These are phyloP conservation scores for Diaporthe sp. DNA, from an alignment of 2,329 filamentous ascomycete species.

Conservation along the genomic window DNA sequence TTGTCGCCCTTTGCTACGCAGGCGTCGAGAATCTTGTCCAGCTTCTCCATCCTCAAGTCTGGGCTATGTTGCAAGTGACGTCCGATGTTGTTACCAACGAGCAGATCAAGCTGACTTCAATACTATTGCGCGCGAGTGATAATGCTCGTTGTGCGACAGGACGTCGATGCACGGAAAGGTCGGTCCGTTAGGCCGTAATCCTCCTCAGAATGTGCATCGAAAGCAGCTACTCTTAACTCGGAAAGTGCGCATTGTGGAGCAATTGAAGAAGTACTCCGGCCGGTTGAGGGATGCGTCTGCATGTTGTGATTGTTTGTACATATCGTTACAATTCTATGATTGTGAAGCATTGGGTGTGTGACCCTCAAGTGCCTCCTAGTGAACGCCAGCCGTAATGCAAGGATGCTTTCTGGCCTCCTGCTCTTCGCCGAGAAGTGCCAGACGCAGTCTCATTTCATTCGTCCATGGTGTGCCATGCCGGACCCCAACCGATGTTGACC, in stretches of 20 bases:
- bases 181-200: background rate
- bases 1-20: conserved; percentile 47
- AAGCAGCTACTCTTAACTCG: background rate
- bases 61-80: background rate
- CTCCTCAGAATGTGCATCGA: background rate
- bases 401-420: background rate
- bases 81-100: background rate
- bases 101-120: background rate
- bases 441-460: background rate
- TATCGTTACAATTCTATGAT: conserved; percentile 24
- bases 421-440: background rate
- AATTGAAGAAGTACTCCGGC: background rate
- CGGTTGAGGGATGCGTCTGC: background rate
- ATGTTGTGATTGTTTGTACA: conserved; percentile 5
- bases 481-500: background rate
- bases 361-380: background rate
- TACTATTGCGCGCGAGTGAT: background rate
- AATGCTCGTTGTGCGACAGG: background rate
- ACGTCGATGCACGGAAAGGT: background rate
- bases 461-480: background rate
- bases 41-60: conserved; percentile 19
- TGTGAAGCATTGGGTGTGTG: background rate
- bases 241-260: background rate
- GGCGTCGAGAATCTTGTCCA: conserved; percentile 47
- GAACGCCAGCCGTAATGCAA: conserved; percentile 25